Evolutionary conservation across 306 rosid species (phyloP), one percentile per base, ranked within the genome.

Genomic region (Clitoria ternatea): DNA sequence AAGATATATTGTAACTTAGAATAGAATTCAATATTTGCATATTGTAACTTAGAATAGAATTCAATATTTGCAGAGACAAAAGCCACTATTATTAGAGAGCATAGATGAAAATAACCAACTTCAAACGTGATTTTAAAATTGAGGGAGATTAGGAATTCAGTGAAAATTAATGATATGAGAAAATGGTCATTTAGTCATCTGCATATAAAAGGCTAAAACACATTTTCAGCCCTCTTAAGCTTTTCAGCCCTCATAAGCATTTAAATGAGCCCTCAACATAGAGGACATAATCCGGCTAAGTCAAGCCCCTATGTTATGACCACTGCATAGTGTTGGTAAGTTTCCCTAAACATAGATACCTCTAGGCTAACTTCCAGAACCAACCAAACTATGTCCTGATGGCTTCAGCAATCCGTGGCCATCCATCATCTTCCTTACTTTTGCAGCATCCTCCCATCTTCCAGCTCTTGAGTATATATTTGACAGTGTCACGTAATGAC

Each of bases 401-500:
- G 81, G 85, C 82, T 85, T 82, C 53, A 77, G 50, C 27, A 57
- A 71, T 80, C 80, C 87, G 17, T 27, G 64, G 54, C 40, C 40
- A 49, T 82, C 82, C 85, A 82, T 83, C 79, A 74, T 52, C 72
- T 53, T 75, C 53, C 85, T 74, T 57, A 66, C 72, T 67, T 8
- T 43, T 50, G 75, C 59, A 61, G 81, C 78, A 19, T 80, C 80
- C 66, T 83, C 82, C 85, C 84, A 82, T 61, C 76, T 66, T 67
- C 87, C 87, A 26, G 85, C 78, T 71, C 73, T 74, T 17, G 77
- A 78, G 69, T 80, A 82, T 29, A 80, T 64, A 49, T 82, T 82
- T 52, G 87, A 85, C 73, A 85, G 66, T 22, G 87, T 77, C 78
- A 82, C 82, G 48, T 71, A 80, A 30, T 82, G 83, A 24, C 81